Percentiles rank a stretch among this genome's conserved stretches.
Evolutionary conservation across 352 stramenopile species (phyloP).

Genomic region (Pelagophyceae sp.): DNA sequence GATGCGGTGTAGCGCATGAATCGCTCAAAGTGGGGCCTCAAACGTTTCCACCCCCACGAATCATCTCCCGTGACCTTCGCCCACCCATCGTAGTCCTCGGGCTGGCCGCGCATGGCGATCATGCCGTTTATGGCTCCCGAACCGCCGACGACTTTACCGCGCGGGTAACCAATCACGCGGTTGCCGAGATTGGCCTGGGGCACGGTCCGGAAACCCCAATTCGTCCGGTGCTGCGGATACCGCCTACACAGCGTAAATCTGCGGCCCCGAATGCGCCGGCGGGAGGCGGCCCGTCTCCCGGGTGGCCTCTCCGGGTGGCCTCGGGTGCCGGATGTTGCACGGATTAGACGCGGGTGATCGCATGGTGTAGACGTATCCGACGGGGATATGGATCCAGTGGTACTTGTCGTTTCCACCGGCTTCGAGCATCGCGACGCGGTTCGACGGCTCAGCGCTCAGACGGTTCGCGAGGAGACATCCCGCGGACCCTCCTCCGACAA

Average conservation of each 20-base stretch:
- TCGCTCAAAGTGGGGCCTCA: conserved; percentile 45
- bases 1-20: conserved; percentile 32
- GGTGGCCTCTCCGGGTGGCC: too few relatives aligned
- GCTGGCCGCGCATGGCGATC: conserved; percentile 61
- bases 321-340: too few relatives aligned
- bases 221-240: conserved; percentile 2
- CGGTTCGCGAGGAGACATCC: conserved; percentile 78
- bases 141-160: conserved; percentile 63
- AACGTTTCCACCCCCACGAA: conserved; percentile 44
- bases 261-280: too few relatives aligned
- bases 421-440: conserved; percentile 77
- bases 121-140: conserved; percentile 68
- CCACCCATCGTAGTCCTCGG: conserved; percentile 53
- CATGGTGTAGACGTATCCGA: conserved; percentile 24
- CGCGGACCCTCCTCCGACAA: conserved; percentile 75
- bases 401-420: conserved; percentile 60
- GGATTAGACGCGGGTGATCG: too few relatives aligned
- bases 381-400: conserved; percentile 19
- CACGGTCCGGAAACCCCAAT: conserved; percentile 24
- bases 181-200: background rate
- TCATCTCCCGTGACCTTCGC: conserved; percentile 46
- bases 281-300: too few relatives aligned
- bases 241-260: too few relatives aligned
- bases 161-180: conserved; percentile 26
- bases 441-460: conserved; percentile 62